Base-by-base conservation (phyloP, 139 green algal species). In the Zygnema cylindricum region DNA sequence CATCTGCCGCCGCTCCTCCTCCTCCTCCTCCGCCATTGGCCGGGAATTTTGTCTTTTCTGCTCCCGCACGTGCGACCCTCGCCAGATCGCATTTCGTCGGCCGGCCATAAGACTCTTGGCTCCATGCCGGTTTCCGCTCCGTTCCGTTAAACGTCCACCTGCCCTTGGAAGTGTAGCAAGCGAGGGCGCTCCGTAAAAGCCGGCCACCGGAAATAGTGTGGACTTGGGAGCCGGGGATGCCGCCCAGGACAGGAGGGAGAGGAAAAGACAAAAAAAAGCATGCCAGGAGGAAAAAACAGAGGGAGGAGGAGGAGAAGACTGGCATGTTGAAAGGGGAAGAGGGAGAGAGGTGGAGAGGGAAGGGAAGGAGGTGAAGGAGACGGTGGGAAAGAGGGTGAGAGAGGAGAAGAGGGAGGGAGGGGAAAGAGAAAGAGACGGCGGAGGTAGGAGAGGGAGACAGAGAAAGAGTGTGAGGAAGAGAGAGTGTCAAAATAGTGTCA, bases 151-250 rank as follows among this genome's bases (percentile, higher is more conserved):
- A 1, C 42, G 23, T 63, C 78, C 78, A 86, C 23, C 36, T 22
- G 39, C 78, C 78, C 49, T 69, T 30, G 7, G 40, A 16, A 2
- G 78, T n/a, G 16, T 77, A 38, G 43, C 78, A 86, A 39, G 36
- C 38, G 40, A 86, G 78, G 49, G 41, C 39, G 7, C 35, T 35
- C 78, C 69, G 33, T 11, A 86, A 32, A 23, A 42, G 39, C 78
- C 38, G 1, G 21, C 69, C 38, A 1, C 38, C 39, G 40, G 41
- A 41, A 39, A 23, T 41, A 25, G 38, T 69, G 1, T 16, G 71
- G 11, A 86, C 78, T 11, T 38, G 78, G 0, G 78, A 76, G 33
- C 78, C 78, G 1, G 78, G 78, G 23, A 86, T 86, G 78, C 78
- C 49, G 7, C 32, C 39, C 32, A n/a, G n/a, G n/a, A n/a, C n/a